Evolutionary conservation across 345 rosid species (phyloP).

Genomic region (Gossypium turneri): DNA sequence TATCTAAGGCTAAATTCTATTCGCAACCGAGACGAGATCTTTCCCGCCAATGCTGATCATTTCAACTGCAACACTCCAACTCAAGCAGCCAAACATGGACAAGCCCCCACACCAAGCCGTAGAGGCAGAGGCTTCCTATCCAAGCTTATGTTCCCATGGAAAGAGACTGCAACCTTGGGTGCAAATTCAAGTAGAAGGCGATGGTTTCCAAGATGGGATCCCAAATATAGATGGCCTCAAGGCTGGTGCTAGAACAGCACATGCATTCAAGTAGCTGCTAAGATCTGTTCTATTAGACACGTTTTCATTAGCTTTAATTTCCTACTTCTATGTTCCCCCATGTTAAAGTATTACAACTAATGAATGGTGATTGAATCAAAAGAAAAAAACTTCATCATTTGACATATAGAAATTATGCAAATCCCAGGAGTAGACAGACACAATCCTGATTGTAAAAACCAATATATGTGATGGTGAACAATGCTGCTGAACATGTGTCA

Average conservation of each 20-base stretch:
- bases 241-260: conserved; percentile 44
- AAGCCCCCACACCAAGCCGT: conserved; percentile 20
- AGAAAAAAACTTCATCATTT: not conserved
- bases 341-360: not conserved
- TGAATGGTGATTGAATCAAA: not conserved
- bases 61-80: not conserved
- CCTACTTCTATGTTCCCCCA: not conserved
- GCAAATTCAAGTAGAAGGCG: conserved; percentile 24
- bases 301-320: not conserved
- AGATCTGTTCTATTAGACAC: not conserved
- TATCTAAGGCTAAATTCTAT: conserved; percentile 33
- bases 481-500: too few relatives aligned
- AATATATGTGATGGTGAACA: too few relatives aligned
- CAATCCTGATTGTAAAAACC: too few relatives aligned
- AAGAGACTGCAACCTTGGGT: conserved; percentile 24
- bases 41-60: conserved; percentile 9
- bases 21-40: conserved; percentile 36
- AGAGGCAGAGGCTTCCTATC: conserved; percentile 21
- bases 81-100: conserved; percentile 5
- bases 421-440: not conserved
- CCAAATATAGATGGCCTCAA: conserved; percentile 52
- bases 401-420: not conserved
- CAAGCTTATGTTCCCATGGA: conserved; percentile 16
- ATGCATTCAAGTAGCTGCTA: conserved; percentile 7
- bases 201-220: conserved; percentile 50